Evolutionary conservation across 2,329 filamentous ascomycete species (phyloP), one percentile per base, ranked within the genome.

Genomic region (Lasiodiplodia theobromae): DNA sequence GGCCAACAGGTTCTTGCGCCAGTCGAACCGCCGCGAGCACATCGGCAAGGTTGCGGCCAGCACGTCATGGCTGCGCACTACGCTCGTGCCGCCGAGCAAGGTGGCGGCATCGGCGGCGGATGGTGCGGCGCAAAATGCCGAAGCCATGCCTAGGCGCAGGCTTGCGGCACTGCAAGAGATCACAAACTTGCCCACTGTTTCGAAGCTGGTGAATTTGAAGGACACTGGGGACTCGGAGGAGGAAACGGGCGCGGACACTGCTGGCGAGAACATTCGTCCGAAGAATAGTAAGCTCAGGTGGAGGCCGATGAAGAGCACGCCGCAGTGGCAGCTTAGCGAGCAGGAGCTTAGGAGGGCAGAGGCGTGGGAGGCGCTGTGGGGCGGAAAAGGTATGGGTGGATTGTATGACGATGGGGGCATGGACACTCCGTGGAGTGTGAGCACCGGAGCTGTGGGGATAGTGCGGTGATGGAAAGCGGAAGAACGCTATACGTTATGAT

Each of bases 291-390:
- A 57, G 38, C 62, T 69, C 23, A n/a, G 40, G 34, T 69, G 68
- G 68, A 53, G 68, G 5, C 68, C 68, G 37, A 52, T 60, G 68
- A 69, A 66, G 68, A 66, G 52, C 21, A 69, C 68, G 31, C 68
- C 68, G 23, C 68, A 69, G 44, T 69, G 68, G 68, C 68, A 69
- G 62, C 60, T 69, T 44, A 60, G 62, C 44, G 68, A 66, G 54
- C 53, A 66, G 53, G 68, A 69, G 44, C 28, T 69, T n/a, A 54
- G 25, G 40, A 49, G 49, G 31, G 68, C 60, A 21, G 52, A 66
- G 11, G 54, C 58, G 37, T 69, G 62, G 62, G 68, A 68, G 23
- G 65, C 65, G 54, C 65, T 67, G 40, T 67, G 65, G 65, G 28
- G 54, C 4, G 44, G 54, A 7, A 31, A 49, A 18, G 60, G 28